A percentile compares a stretch with the other conserved stretches of the same genome.
phyloP scores from a whole-genome alignment of 208 protist species.

The Crithidia sp. region DNA sequence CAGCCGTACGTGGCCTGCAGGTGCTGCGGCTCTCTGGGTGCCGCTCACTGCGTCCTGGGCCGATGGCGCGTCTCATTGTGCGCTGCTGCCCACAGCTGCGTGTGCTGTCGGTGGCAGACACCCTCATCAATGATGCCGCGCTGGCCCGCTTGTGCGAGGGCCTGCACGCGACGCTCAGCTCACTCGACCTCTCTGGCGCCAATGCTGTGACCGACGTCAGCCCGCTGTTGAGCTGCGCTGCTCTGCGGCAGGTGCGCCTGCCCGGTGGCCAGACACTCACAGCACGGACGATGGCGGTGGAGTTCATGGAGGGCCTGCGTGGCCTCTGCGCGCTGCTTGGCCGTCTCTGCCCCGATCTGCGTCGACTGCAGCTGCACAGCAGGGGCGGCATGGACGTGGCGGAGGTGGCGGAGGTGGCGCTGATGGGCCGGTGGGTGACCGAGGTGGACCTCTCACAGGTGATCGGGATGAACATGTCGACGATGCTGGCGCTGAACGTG shows the following conservation, averaged over 20 bases:
- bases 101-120: slow-evolving; percentile 4
- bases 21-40: slow-evolving; percentile 12
- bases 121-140: not conserved
- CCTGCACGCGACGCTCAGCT: not conserved
- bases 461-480: not conserved
- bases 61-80: not conserved
- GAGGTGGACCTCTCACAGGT: slow-evolving; percentile 13
- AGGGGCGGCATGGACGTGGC: slow-evolving; percentile 5
- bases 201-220: not conserved
- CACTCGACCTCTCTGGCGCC: slow-evolving; percentile 4
- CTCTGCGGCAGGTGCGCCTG: slow-evolving; percentile 2
- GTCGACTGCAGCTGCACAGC: slow-evolving; percentile 2
- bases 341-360: slow-evolving; percentile 3
- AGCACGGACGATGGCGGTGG: slow-evolving; percentile 5
- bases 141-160: not conserved
- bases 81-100: slow-evolving; percentile 6
- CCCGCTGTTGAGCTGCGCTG: slow-evolving; percentile 1
- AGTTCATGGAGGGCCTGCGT: slow-evolving; percentile 1
- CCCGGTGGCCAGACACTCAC: not conserved
- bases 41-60: not conserved
- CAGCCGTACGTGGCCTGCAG: not conserved
- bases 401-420: slow-evolving; percentile 5
- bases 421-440: not conserved
- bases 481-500: slow-evolving; percentile 13
- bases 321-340: slow-evolving; percentile 2